phyloP scores from a whole-genome alignment of 2,329 filamentous ascomycete genomes.

The Coniochaeta sp. region DNA sequence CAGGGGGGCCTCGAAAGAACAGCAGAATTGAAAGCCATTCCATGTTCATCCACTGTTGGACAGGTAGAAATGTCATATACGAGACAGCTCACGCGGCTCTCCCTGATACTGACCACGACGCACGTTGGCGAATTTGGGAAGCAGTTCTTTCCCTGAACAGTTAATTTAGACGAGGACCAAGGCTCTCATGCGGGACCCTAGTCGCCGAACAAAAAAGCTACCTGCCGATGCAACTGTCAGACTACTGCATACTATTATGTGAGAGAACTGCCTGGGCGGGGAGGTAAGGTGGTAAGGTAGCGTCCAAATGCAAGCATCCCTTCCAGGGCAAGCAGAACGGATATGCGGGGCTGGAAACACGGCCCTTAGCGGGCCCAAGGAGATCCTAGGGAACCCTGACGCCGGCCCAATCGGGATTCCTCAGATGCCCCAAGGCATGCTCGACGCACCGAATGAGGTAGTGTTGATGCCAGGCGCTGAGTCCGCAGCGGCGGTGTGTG shows the following conservation, averaged over 20 bases:
- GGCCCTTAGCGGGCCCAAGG: not conserved
- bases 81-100: not conserved
- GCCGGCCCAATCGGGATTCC: not conserved
- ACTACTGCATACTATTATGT: too few relatives aligned
- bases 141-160: not conserved
- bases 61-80: not conserved
- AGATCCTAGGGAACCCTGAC: not conserved
- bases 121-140: not conserved
- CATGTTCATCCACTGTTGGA: not conserved
- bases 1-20: too few relatives aligned
- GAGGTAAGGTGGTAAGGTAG: not conserved
- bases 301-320: not conserved
- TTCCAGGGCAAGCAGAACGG: not conserved
- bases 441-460: not conserved
- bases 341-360: not conserved
- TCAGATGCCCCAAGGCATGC: not conserved
- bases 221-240: not conserved
- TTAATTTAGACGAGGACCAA: not conserved
- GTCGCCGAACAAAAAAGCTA: not conserved
- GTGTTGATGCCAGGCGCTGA: not conserved
- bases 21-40: too few relatives aligned
- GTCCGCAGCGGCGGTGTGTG: not conserved
- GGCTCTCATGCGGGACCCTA: not conserved
- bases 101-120: not conserved
- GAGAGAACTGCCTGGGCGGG: not conserved